Evolutionary conservation across 2,329 filamentous ascomycete species (phyloP).

Genomic region (Nigrospora osmanthi): DNA sequence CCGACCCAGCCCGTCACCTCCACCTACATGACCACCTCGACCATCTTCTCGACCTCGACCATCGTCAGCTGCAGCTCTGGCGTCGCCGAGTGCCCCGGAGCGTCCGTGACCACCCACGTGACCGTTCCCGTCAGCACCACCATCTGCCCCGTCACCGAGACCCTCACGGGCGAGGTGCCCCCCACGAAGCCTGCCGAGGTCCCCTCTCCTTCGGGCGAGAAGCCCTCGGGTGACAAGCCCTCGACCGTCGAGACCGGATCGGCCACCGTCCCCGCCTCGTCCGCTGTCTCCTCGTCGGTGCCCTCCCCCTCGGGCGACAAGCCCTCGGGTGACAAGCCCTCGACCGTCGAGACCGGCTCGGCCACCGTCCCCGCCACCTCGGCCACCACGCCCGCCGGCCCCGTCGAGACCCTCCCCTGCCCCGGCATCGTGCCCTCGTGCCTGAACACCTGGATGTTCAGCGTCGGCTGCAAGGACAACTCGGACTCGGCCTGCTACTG

Average conservation of each 20-base stretch:
- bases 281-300: conserved; percentile 11
- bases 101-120: conserved; percentile 40
- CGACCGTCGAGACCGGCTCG: conserved; percentile 13
- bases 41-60: conserved; percentile 39
- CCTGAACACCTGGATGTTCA: conserved; percentile 82
- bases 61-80: conserved; percentile 44
- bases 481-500: conserved; percentile 82
- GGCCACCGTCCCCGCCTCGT: conserved; percentile 19
- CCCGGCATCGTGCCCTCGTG: conserved; percentile 76
- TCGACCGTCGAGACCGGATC: conserved; percentile 13
- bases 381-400: conserved; percentile 19
- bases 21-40: conserved; percentile 37
- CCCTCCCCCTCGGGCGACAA: conserved; percentile 19
- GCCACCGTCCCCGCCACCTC: conserved; percentile 21
- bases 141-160: conserved; percentile 51
- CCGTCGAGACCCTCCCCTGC: conserved; percentile 42
- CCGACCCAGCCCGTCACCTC: conserved; percentile 5
- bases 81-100: conserved; percentile 39
- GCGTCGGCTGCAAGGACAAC: conserved; percentile 73
- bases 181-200: conserved; percentile 6
- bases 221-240: not conserved
- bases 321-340: conserved; percentile 7
- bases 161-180: conserved; percentile 10
- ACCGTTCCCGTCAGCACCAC: conserved; percentile 52
- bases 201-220: not conserved